Conservation (phyloP, 176 grass and related monocot species). For the Puya raimondii region DNA sequence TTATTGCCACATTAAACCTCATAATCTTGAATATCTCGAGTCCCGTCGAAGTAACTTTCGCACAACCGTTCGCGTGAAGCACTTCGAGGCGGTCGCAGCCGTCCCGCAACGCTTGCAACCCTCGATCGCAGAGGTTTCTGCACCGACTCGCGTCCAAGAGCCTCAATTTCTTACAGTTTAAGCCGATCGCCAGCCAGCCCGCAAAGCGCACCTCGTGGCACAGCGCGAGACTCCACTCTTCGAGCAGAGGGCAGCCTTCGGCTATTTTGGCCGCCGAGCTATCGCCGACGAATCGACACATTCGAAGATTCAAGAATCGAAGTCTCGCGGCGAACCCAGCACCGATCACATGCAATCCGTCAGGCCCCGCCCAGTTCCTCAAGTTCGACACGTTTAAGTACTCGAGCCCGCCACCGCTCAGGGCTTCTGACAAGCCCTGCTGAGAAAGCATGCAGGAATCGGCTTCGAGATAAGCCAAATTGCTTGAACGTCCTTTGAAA, state of each 20-base stretch:
- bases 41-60: slow-evolving; percentile 36
- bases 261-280: slow-evolving; percentile 52
- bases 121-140: slow-evolving; percentile 52
- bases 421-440: slow-evolving; percentile 39
- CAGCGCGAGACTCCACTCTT: slow-evolving; percentile 75
- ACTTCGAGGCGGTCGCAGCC: slow-evolving; percentile 48
- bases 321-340: slow-evolving; percentile 37
- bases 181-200: slow-evolving; percentile 68
- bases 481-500: slow-evolving; percentile 47
- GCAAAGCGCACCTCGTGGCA: slow-evolving; percentile 56
- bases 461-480: slow-evolving; percentile 65
- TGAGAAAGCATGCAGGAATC: slow-evolving; percentile 68
- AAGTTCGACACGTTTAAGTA: slow-evolving; percentile 66
- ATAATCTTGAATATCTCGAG: slow-evolving; percentile 59
- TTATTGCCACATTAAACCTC: slow-evolving; percentile 46
- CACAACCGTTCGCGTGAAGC: slow-evolving; percentile 52
- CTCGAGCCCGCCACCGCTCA: slow-evolving; percentile 45
- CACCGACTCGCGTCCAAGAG: slow-evolving; percentile 76
- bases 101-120: slow-evolving; percentile 45
- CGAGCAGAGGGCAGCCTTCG: slow-evolving; percentile 52
- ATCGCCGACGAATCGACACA: slow-evolving; percentile 56
- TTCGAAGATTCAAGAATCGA: slow-evolving; percentile 52
- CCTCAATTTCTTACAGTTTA: slow-evolving; percentile 45
- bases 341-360: slow-evolving; percentile 40
- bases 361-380: slow-evolving; percentile 32